Conservation (phyloP, 1,284 basidiomycete species). For the Irpex rosettiformis region DNA sequence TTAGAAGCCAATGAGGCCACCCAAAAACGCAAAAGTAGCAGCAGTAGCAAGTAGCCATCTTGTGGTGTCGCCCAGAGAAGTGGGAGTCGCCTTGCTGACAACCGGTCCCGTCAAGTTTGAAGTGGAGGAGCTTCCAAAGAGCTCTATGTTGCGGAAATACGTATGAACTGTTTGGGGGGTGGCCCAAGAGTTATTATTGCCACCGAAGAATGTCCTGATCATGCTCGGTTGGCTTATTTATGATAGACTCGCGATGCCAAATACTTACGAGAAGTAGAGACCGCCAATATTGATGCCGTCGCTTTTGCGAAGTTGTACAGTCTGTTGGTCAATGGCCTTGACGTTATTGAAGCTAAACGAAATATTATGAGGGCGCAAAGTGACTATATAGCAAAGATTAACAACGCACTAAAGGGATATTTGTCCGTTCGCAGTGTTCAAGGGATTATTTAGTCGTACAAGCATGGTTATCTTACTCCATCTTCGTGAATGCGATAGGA, state of each 20-base stretch:
- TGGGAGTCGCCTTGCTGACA: slow-evolving; percentile 17
- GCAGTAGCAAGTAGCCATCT: slow-evolving; percentile 4
- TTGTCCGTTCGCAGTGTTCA: slow-evolving; percentile 26
- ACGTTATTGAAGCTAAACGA: slow-evolving; percentile 30
- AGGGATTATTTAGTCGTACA: slow-evolving; percentile 26
- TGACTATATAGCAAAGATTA: no score
- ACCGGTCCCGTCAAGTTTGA: slow-evolving; percentile 26
- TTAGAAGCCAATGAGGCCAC: not conserved
- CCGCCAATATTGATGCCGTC: slow-evolving; percentile 43
- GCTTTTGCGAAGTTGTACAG: slow-evolving; percentile 23
- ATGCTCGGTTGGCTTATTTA: not conserved
- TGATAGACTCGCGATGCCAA: not conserved
- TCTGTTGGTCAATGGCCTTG: slow-evolving; percentile 22
- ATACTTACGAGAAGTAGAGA: slow-evolving; percentile 34
- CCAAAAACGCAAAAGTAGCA: not conserved
- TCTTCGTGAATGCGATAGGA: slow-evolving; percentile 12
- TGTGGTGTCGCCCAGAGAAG: not conserved
- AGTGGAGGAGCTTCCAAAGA: slow-evolving; percentile 26
- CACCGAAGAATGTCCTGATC: slow-evolving; percentile 70
- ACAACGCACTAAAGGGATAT: slow-evolving; percentile 26
- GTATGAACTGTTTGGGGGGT: slow-evolving; percentile 57
- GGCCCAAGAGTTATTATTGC: slow-evolving; percentile 62
- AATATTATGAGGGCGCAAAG: not conserved
- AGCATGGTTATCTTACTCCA: slow-evolving; percentile 29
- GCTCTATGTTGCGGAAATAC: slow-evolving; percentile 65